These are phyloP conservation scores for Ceratobasidium sp. DNA, from an alignment of 1,284 basidiomycete genomes.

Conservation along the genomic window DNA sequence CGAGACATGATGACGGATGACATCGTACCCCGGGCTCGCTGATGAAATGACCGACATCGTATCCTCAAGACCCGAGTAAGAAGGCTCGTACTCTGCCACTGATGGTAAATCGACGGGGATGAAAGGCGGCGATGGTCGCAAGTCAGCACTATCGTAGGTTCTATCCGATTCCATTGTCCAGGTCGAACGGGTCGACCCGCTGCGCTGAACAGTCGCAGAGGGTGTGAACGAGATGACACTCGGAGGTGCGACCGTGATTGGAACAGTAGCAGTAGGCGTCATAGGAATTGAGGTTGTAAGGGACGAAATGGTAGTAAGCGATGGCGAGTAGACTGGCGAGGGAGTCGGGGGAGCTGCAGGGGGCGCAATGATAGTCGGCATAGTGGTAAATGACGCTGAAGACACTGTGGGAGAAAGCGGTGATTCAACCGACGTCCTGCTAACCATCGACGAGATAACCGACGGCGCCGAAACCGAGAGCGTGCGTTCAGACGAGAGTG, in stretches of 20 bases:
- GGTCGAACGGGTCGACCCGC: constrained; percentile 44
- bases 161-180: constrained; percentile 61
- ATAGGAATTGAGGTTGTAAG: background rate
- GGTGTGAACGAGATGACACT: background rate
- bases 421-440: constrained; percentile 33
- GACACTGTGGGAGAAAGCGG: constrained; percentile 32
- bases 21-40: constrained; percentile 36
- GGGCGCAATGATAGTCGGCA: constrained; percentile 41
- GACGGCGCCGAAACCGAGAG: constrained; percentile 19
- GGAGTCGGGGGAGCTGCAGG: constrained; percentile 49
- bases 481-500: constrained; percentile 20
- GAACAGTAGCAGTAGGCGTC: no score
- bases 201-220: background rate
- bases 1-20: constrained; percentile 23
- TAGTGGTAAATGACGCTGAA: constrained; percentile 42
- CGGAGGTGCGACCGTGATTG: no score
- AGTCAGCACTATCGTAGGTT: constrained; percentile 77
- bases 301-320: constrained; percentile 15
- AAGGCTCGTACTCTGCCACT: constrained; percentile 32
- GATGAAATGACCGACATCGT: constrained; percentile 19
- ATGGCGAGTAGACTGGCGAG: constrained; percentile 37
- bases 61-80: constrained; percentile 37
- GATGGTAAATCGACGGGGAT: constrained; percentile 24
- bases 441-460: constrained; percentile 25
- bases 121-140: constrained; percentile 73